phyloP scores from a whole-genome alignment of 2,329 filamentous ascomycete species.

The Alternaria infectoria region DNA sequence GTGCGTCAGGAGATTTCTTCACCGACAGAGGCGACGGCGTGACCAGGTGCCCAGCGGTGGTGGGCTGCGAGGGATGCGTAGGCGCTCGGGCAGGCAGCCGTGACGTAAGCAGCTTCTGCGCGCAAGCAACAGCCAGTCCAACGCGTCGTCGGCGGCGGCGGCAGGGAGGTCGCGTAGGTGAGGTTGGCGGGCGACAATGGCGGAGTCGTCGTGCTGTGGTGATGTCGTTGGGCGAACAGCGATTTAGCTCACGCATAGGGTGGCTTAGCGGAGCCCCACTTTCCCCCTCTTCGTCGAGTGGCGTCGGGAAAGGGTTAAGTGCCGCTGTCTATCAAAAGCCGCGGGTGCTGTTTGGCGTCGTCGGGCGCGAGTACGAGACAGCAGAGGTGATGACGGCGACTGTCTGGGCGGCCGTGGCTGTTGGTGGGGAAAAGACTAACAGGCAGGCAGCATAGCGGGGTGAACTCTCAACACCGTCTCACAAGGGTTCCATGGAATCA shows the following conservation, averaged over 20 bases:
- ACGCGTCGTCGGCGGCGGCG: conserved; percentile 13
- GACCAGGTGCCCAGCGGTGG: conserved; percentile 34
- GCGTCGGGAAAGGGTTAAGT: conserved; percentile 16
- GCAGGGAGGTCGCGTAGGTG: conserved; percentile 6
- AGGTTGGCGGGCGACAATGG: conserved; percentile 23
- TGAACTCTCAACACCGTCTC: conserved; percentile 1
- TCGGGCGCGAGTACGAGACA: conserved; percentile 6
- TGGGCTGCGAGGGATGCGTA: conserved; percentile 27
- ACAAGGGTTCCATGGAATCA: not conserved
- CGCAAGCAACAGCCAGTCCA: conserved; percentile 10
- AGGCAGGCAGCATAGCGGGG: conserved; percentile 13
- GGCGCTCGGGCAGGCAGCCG: conserved; percentile 35
- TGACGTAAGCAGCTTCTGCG: conserved; percentile 9
- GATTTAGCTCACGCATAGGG: conserved; percentile 32
- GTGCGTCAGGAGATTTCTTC: conserved; percentile 30
- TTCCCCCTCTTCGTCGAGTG: conserved; percentile 26
- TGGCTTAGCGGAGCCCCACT: conserved; percentile 34
- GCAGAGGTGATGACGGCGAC: conserved; percentile 17
- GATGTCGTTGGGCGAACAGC: conserved; percentile 34
- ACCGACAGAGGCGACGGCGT: conserved; percentile 32
- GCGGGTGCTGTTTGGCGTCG: conserved; percentile 1
- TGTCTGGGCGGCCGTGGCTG: conserved; percentile 1
- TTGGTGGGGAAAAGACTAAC: conserved; percentile 18
- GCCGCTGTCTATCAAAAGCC: conserved; percentile 6
- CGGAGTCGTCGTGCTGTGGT: conserved; percentile 22